Evolutionary conservation across 208 protist species (phyloP), one percentile per base, ranked within the genome.

Genomic region (Borovskyia barvae): DNA sequence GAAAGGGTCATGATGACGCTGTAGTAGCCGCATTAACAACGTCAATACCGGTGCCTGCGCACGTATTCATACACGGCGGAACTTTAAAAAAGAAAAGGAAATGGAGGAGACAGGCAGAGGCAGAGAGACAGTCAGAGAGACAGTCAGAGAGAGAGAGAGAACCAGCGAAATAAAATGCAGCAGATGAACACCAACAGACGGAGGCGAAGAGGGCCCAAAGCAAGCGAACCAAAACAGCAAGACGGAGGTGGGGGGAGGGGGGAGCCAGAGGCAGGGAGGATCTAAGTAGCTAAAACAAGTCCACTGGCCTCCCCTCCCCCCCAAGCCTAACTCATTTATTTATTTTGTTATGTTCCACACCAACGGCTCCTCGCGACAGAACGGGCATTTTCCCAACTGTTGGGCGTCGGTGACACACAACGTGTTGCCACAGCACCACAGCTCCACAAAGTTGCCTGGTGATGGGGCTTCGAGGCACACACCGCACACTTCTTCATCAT

Each of bases 341-440:
- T 29, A 88, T 66, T 82, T 81, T 5, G 66, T 66, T 49, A 94
- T 91, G 50, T 75, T 83, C 88, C 88, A 94, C 37, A 84, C 66
- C 24, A 94, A 58, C 1, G 88, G 88, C 63, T 87, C 82, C 30
- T 80, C 67, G 15, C 88, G 77, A 58, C 88, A 94, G 55, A 94
- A 92, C 8, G 88, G 88, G 50, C 88, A 94, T 35, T 69, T 73
- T 20, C 85, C 85, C 17, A 94, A 40, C 40, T 87, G 68, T 49
- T 91, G 77, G 0, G 88, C 88, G 47, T 94, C 88, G 11, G 45
- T 53, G 36, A 92, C 82, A 53, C 88, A 94, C 9, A 94, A 63
- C 1, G 89, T 71, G 52, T 94, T 94, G 14, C 77, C 73, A 59
- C 88, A 94, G 58, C 88, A 94, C 82, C 80, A 89, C 40, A 90